Evolutionary conservation across 352 stramenopile species (phyloP).

Genomic region (Globisporangium paddicum): DNA sequence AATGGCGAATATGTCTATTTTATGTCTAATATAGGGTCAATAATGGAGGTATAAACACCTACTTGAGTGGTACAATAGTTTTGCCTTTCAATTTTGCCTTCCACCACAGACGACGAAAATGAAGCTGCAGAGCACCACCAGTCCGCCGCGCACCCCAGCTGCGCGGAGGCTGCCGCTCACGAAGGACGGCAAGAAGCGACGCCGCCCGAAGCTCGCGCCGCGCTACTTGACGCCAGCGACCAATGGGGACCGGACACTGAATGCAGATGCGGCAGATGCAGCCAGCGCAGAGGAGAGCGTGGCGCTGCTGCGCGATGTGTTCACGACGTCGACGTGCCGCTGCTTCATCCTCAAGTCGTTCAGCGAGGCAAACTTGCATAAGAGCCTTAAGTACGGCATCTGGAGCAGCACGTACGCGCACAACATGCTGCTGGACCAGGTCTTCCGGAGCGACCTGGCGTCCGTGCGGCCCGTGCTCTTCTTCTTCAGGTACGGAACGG

Average conservation of each 20-base stretch:
- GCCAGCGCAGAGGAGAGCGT: constrained; percentile 19
- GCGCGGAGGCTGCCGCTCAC: constrained; percentile 6
- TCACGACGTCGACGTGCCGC: constrained; percentile 54
- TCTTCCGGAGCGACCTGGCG: constrained; percentile 67
- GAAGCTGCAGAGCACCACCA: background rate
- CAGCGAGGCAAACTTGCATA: constrained; percentile 82
- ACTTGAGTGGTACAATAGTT: no score
- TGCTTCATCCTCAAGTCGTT: constrained; percentile 87
- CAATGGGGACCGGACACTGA: background rate
- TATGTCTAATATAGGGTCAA: no score
- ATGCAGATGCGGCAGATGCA: background rate
- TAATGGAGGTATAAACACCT: no score
- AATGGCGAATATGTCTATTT: no score
- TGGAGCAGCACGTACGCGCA: constrained; percentile 75
- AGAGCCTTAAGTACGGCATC: constrained; percentile 80
- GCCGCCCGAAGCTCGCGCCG: constrained; percentile 37
- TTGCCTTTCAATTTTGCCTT: background rate
- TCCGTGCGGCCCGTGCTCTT: constrained; percentile 60
- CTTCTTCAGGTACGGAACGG: constrained; percentile 60
- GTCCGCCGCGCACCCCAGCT: background rate
- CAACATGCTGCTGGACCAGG: constrained; percentile 62
- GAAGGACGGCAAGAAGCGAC: constrained; percentile 22
- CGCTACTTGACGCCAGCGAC: constrained; percentile 21
- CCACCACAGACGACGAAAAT: background rate
- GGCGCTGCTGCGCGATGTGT: constrained; percentile 46